Conservation (phyloP, 345 rosid species). For the Pugionium cornutum region DNA sequence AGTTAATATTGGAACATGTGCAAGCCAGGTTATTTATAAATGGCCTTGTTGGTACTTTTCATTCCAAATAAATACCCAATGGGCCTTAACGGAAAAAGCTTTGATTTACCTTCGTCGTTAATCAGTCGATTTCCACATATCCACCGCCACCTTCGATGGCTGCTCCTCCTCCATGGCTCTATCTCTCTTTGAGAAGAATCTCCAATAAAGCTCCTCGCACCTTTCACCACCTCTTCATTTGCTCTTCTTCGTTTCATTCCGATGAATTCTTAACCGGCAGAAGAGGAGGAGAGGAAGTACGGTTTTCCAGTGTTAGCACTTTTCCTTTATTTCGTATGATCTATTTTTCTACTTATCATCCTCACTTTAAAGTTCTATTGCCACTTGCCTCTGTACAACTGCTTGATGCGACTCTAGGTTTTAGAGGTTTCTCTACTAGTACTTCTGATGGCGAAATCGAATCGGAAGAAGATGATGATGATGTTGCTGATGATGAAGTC, state of each 20-base stretch:
- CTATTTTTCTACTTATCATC: slow-evolving; percentile 52
- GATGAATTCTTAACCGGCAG: slow-evolving; percentile 42
- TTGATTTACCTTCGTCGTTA: slow-evolving; percentile 18
- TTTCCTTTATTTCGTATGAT: slow-evolving; percentile 58
- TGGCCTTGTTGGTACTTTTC: slow-evolving; percentile 33
- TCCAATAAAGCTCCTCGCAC: slow-evolving; percentile 11
- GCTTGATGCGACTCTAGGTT: slow-evolving; percentile 2
- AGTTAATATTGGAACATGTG: slow-evolving; percentile 41
- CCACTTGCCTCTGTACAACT: no score
- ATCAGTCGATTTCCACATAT: slow-evolving; percentile 1
- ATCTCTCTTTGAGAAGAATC: slow-evolving; percentile 31
- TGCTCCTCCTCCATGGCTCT: slow-evolving; percentile 39
- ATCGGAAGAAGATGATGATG: slow-evolving; percentile 29
- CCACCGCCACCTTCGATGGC: slow-evolving; percentile 30
- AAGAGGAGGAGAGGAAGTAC: slow-evolving; percentile 50
- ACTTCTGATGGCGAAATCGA: slow-evolving; percentile 19
- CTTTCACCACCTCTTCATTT: slow-evolving; percentile 11
- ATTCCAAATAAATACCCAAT: not conserved
- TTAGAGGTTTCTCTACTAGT: slow-evolving; percentile 44
- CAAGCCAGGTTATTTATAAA: slow-evolving; percentile 52
- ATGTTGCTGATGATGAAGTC: slow-evolving; percentile 21
- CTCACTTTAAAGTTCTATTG: slow-evolving; percentile 15
- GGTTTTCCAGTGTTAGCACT: slow-evolving; percentile 48
- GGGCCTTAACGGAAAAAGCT: slow-evolving; percentile 32
- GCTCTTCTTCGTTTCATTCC: slow-evolving; percentile 20